Base-by-base conservation (phyloP, 495 filamentous ascomycete species). In the Daldinia loculata region DNA sequence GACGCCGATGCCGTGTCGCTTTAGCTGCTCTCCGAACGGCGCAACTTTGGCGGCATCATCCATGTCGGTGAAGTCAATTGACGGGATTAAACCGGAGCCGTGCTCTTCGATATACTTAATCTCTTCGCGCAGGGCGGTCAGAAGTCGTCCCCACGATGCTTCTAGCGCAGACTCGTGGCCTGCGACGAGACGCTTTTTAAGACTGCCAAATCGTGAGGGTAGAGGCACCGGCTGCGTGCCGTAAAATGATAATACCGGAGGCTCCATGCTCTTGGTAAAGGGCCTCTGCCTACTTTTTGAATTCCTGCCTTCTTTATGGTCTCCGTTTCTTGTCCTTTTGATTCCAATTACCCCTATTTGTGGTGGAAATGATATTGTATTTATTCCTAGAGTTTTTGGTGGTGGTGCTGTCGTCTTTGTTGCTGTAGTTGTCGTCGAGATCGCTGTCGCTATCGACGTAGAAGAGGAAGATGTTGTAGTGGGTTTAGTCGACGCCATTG, bases 151-250 rank as follows among this genome's bases (percentile, higher is more conserved):
- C 93, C 92, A 97, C 24, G 91, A 91, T 1, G 84, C 84, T 65
- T 84, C 85, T 34, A 97, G 61, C 15, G 83, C 85, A 15, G 86
- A 79, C 75, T 93, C 90, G 80, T 89, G 88, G 22, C 91, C 91
- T 6, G 81, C 75, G 36, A 91, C 89, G 15, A 95, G 82, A 6
- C 80, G 80, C 30, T 78, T 78, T 76, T 97, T 97, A 27, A 97
- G 81, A 45, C 89, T 84, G 34, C 88, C 89, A 71, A 95, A 97
- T n/a, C 94, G 87, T 45, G 87, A 79, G 5, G 92, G 90, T 4
- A 97, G 83, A n/a, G 92, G 91, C 51, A 89, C 83, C 9, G 91
- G 88, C 67, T 90, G 82, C 30, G 88, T 86, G 68, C 93, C 92
- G 55, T 67, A 92, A 87, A 79, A 97, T 87, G 70, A 94, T 84